Evolutionary conservation across 176 grass and related monocot species (phyloP), one percentile per base, ranked within the genome.

Genomic region (Oryza coarctata): DNA sequence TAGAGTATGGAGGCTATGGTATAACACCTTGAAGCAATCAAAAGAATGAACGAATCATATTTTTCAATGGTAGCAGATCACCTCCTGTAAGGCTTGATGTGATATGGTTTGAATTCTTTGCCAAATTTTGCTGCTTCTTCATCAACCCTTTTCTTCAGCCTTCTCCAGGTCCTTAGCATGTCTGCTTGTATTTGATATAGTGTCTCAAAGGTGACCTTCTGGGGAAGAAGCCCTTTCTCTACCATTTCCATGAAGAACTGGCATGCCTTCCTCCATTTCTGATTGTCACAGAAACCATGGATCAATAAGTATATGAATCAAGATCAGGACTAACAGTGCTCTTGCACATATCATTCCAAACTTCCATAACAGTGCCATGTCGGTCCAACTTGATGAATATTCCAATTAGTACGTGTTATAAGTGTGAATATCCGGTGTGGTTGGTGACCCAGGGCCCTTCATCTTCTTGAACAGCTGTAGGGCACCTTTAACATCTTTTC

Each of bases 191-290:
- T 98, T 66, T 82, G 87, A 75, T 98, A 98, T 27, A 98, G 77
- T 23, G 71, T 95, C 63, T 95, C 92, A 75, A 98, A 98, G 28
- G 90, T 98, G 33, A 93, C 78, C 85, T 95, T 93, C 34, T 93
- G 90, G 26, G 90, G 96, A 89, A 98, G 92, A 88, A 93, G 91
- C 43, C 90, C 95, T 76, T 86, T 98, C 86, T 95, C 92, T 82
- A 98, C 95, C 96, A 95, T 98, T 81, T 98, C 90, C 93, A 98
- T 98, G 76, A 98, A 94, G 70, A 95, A 93, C 17, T 95, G 84
- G 29, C 95, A 98, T 17, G 95, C 95, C 73, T 93, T 81, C 65
- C 61, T 95, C 95, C 95, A 98, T 74, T 95, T 98, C 47, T 86
- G 23, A 34, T 86, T 90, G 9, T 77, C 82, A 65, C 95, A 98